A percentile compares a stretch with the other conserved stretches of the same genome.
These are phyloP conservation scores for Citrullus amarus DNA, from an alignment of 306 rosid genomes.

Conservation along the genomic window DNA sequence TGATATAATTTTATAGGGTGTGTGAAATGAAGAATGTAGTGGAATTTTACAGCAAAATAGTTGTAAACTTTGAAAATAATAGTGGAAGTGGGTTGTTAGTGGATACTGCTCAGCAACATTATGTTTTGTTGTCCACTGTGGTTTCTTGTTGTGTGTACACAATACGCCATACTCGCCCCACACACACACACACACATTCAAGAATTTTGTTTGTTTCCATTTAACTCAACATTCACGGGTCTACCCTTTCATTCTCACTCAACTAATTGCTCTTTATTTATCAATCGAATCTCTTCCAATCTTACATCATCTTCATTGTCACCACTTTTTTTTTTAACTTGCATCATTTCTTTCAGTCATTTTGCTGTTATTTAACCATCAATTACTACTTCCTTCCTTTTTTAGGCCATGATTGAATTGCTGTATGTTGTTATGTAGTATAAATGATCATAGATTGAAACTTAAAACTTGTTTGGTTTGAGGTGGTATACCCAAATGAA, in stretches of 20 bases:
- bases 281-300: neutral
- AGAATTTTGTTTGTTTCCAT: conserved; percentile 4
- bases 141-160: neutral
- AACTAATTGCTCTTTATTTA: neutral
- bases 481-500: neutral
- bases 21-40: conserved; percentile 19
- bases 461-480: neutral
- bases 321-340: neutral
- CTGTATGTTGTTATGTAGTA: neutral
- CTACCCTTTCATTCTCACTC: neutral
- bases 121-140: conserved; percentile 55
- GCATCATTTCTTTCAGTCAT: neutral
- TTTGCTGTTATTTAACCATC: neutral
- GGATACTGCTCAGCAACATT: conserved; percentile 27
- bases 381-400: neutral
- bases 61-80: conserved; percentile 27
- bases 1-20: neutral
- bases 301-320: neutral
- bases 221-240: neutral
- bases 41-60: conserved; percentile 39
- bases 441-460: neutral
- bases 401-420: neutral
- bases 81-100: conserved; percentile 5
- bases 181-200: conserved; percentile 2
- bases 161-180: neutral